Evolutionary conservation across 345 rosid genomes (phyloP).

Genomic region (Raphanus sativus): DNA sequence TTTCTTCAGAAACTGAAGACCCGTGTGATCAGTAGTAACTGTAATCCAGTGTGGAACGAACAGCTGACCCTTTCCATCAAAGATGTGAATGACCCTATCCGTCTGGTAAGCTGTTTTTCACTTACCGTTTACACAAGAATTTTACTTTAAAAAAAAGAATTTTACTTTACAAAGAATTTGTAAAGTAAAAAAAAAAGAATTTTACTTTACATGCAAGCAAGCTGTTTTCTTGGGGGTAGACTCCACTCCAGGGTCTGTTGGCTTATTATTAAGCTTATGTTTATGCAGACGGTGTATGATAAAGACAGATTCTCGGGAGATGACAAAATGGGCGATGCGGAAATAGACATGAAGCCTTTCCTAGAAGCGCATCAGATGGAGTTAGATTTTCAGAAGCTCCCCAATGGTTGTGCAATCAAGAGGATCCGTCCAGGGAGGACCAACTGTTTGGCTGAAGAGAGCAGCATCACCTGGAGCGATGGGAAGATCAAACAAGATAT

Average conservation of each 20-base stretch:
- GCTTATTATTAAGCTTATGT: slow-evolving; percentile 12
- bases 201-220: neutral
- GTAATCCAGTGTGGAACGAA: slow-evolving; percentile 86
- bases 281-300: slow-evolving; percentile 69
- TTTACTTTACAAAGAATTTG: no score
- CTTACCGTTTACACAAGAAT: neutral
- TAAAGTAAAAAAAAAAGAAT: no score
- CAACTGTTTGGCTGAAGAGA: slow-evolving; percentile 68
- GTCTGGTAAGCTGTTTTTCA: slow-evolving; percentile 48
- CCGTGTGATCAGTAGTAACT: slow-evolving; percentile 57
- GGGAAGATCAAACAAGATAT: slow-evolving; percentile 64
- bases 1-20: slow-evolving; percentile 69
- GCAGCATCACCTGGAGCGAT: slow-evolving; percentile 49
- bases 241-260: neutral
- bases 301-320: slow-evolving; percentile 70
- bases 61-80: slow-evolving; percentile 68
- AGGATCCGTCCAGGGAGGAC: slow-evolving; percentile 51
- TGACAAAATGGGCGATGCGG: slow-evolving; percentile 42
- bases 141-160: no score
- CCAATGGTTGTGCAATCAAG: slow-evolving; percentile 58
- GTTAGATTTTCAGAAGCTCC: slow-evolving; percentile 47
- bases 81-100: slow-evolving; percentile 52
- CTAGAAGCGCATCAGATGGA: slow-evolving; percentile 55
- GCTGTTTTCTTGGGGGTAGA: neutral
- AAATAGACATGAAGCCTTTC: slow-evolving; percentile 44